phyloP scores from a whole-genome alignment of 805 yeast genomes.

The Metschnikowia reukaufii region DNA sequence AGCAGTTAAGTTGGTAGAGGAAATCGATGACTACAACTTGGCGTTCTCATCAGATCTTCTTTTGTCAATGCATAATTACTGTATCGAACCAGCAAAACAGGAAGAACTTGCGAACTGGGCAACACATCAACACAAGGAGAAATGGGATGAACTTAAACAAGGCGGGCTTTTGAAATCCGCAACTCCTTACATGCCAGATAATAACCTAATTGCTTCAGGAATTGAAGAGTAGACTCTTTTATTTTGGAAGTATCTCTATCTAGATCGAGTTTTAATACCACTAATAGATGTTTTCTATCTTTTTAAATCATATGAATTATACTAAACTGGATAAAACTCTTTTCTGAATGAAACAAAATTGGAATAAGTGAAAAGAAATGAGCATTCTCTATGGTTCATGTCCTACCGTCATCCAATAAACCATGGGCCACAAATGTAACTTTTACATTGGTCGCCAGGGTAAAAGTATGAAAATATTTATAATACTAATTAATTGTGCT shows the following conservation, averaged over 20 bases:
- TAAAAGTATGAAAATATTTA: too few relatives aligned
- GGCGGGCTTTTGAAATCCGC: slow-evolving; percentile 30
- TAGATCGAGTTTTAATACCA: too few relatives aligned
- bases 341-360: too few relatives aligned
- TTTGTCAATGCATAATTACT: slow-evolving; percentile 47
- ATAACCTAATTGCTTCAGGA: slow-evolving; percentile 25
- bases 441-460: too few relatives aligned
- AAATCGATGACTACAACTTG: slow-evolving; percentile 49
- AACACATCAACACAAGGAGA: slow-evolving; percentile 21
- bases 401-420: too few relatives aligned
- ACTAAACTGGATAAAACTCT: too few relatives aligned
- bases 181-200: slow-evolving; percentile 31
- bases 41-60: slow-evolving; percentile 46
- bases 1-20: slow-evolving; percentile 52
- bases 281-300: too few relatives aligned
- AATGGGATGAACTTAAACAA: slow-evolving; percentile 29
- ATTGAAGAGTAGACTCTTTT: slow-evolving; percentile 3
- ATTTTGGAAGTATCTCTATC: background rate
- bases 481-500: too few relatives aligned
- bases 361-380: too few relatives aligned
- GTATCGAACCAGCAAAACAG: slow-evolving; percentile 33
- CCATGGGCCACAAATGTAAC: too few relatives aligned
- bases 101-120: slow-evolving; percentile 37
- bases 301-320: too few relatives aligned
- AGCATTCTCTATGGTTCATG: too few relatives aligned